These are phyloP conservation scores for Bidens hawaiensis DNA, from an alignment of 140 eudicot species.

Conservation along the genomic window DNA sequence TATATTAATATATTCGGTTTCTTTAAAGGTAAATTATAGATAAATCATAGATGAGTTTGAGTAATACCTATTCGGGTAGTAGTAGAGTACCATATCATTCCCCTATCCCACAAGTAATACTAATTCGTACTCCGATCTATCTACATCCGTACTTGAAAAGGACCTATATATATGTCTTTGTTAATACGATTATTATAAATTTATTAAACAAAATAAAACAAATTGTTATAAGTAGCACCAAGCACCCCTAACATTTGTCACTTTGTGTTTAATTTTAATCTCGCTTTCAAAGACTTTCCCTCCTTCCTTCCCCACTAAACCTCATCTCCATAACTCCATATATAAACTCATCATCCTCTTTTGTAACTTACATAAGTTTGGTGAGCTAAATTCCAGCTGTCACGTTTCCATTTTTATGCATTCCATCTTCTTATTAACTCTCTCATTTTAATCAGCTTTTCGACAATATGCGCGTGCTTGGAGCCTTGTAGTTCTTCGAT, in stretches of 20 bases:
- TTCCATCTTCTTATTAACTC: constrained; percentile 22
- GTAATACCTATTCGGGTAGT: no score
- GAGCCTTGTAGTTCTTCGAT: background rate
- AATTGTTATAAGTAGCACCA: background rate
- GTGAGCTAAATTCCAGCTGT: constrained; percentile 56
- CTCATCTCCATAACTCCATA: constrained; percentile 8
- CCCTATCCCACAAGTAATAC: no score
- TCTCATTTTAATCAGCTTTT: background rate
- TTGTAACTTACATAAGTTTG: constrained; percentile 25
- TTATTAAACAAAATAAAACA: background rate
- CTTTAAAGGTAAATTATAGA: no score
- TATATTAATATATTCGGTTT: no score
- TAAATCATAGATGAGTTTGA: no score
- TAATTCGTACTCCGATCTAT: no score
- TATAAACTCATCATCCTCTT: constrained; percentile 2
- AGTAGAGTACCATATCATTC: no score
- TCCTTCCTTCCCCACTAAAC: background rate
- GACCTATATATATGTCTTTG: no score
- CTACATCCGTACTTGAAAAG: no score
- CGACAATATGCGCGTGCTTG: background rate
- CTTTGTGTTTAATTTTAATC: background rate
- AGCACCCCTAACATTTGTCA: background rate
- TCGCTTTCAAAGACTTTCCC: constrained; percentile 32
- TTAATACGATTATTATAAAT: background rate
- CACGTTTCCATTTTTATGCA: constrained; percentile 18